phyloP scores from a whole-genome alignment of 2,329 filamentous ascomycete genomes.

The Penicillium polonicum region DNA sequence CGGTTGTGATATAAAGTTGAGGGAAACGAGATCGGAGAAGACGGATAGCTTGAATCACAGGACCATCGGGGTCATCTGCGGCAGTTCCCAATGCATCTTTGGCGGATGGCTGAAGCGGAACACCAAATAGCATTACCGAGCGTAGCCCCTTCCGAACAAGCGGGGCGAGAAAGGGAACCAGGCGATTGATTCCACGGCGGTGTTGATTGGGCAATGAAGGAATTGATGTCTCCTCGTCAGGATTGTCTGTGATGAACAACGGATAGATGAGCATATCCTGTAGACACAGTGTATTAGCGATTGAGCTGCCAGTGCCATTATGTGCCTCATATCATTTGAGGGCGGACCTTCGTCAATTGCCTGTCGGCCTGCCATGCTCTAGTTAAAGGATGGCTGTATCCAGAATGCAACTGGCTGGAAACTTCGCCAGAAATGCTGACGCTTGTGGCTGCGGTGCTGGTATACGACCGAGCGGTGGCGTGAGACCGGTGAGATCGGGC shows the following conservation, averaged over 20 bases:
- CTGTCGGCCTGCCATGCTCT: slow-evolving; percentile 80
- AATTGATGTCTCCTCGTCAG: slow-evolving; percentile 87
- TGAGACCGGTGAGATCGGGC: slow-evolving; percentile 41
- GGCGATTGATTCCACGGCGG: slow-evolving; percentile 81
- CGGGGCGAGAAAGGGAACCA: slow-evolving; percentile 80
- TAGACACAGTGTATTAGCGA: background rate
- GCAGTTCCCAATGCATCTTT: slow-evolving; percentile 92
- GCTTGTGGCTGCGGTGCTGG: slow-evolving; percentile 51
- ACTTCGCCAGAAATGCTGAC: slow-evolving; percentile 64
- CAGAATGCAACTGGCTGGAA: slow-evolving; percentile 77
- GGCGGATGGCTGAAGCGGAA: slow-evolving; percentile 73
- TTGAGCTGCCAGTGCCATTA: background rate
- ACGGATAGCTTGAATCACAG: slow-evolving; percentile 83
- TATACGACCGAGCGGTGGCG: slow-evolving; percentile 43
- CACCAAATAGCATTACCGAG: slow-evolving; percentile 94
- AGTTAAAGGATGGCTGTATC: slow-evolving; percentile 76
- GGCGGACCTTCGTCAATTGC: slow-evolving; percentile 75
- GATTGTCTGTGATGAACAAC: slow-evolving; percentile 90
- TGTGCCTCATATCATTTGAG: background rate
- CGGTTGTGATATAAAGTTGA: slow-evolving; percentile 82
- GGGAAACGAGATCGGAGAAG: slow-evolving; percentile 83
- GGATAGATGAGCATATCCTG: slow-evolving; percentile 99
- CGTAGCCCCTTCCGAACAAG: slow-evolving; percentile 85
- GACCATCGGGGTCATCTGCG: slow-evolving; percentile 88
- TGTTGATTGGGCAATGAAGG: slow-evolving; percentile 87